Evolutionary conservation across 129 eudicot species (phyloP), one percentile per base, ranked within the genome.

Genomic region (Escallonia rubra): DNA sequence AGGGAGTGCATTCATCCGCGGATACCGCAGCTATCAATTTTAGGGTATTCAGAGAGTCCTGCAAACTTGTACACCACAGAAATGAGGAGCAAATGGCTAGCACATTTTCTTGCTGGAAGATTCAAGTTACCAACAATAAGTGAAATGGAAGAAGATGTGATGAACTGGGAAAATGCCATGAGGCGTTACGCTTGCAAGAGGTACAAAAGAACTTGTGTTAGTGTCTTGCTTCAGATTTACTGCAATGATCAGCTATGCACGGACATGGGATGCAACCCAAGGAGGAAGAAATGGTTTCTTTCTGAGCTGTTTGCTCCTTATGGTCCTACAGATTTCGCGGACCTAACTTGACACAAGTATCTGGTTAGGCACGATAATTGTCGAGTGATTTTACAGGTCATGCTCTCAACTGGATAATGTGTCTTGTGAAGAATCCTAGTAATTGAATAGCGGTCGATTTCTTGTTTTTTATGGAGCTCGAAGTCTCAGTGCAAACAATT

Each of bases 1-100:
- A 82, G 88, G 80, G 83, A 82, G 5, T 79, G 85, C 66, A 86
- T 86, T 23, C 88, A 77, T 74, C 88, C 93, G 2, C 64, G 82
- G 63, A 80, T 86, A 45, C 88, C 93, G 9, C 86, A 77, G 34
- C 67, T 86, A 40, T 84, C 88, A 45, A 77, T 82, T 48, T 40
- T 86, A 3, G 93, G 93, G 7, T 86, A 79, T 59, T 67, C 86
- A n/a, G 86, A 82, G 67, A 72, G 86, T 67, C 68, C 71, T 2
- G n/a, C 86, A 9, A 71, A 53, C 43, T 57, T 82, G 42, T 82
- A 45, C 62, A 74, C 86, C 1, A 60, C 78, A 0, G 93, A 86
- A 53, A 65, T 77, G 53, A 74, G 78, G 62, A 61, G 74, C 72
- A 72, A 79, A 57, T 86, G 93, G 93, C 57, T 82, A 12, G 74